A percentile compares a stretch with the other conserved stretches of the same genome.
phyloP scores from a whole-genome alignment of 345 rosid species.

The Sonneratia alba region DNA sequence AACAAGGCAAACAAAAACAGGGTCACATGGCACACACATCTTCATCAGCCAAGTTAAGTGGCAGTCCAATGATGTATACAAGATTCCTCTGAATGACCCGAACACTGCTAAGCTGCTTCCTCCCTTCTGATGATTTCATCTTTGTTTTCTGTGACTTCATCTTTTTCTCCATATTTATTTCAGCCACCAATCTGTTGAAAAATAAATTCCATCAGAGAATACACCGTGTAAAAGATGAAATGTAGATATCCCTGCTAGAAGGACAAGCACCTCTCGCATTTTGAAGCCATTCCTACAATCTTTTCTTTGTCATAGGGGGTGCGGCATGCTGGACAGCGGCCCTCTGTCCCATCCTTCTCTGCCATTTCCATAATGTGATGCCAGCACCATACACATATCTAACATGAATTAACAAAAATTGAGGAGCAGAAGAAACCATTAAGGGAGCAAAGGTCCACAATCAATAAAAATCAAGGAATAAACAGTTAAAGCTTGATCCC shows the following conservation, averaged over 20 bases:
- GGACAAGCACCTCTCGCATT: conserved; percentile 52
- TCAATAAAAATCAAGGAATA: no score
- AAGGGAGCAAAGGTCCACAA: no score
- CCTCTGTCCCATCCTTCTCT: conserved; percentile 77
- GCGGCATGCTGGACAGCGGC: conserved; percentile 95
- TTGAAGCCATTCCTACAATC: conserved; percentile 72
- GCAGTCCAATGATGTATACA: conserved; percentile 87
- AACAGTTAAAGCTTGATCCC: no score
- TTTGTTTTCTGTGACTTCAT: conserved; percentile 57
- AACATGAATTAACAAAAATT: conserved; percentile 5
- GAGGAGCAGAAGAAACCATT: background rate
- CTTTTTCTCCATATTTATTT: conserved; percentile 55
- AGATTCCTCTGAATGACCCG: conserved; percentile 80
- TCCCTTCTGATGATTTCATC: conserved; percentile 56
- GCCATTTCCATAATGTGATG: conserved; percentile 94
- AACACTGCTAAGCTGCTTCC: conserved; percentile 71
- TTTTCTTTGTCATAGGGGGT: conserved; percentile 81
- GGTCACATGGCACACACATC: conserved; percentile 35
- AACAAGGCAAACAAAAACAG: background rate
- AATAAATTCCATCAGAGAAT: background rate
- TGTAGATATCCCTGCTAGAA: background rate
- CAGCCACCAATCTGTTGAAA: conserved; percentile 49
- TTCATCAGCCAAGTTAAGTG: conserved; percentile 81
- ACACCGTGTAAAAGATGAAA: background rate
- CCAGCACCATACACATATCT: conserved; percentile 99